phyloP scores from a whole-genome alignment of 352 stramenopile genomes.

The Salisapilia sapeloensis region DNA sequence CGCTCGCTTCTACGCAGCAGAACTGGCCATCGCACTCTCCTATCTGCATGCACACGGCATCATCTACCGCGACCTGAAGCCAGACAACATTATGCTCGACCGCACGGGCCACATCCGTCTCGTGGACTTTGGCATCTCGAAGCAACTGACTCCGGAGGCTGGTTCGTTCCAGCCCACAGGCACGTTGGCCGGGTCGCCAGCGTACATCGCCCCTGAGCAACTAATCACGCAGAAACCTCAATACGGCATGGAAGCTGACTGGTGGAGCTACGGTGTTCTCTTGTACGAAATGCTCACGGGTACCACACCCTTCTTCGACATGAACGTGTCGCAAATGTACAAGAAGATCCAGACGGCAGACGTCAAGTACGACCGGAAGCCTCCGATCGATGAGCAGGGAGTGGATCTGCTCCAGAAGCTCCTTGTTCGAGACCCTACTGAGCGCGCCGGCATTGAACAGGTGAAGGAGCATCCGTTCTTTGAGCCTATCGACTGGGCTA shows the following conservation, averaged over 20 bases:
- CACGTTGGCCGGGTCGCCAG: slow-evolving; percentile 62
- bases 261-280: slow-evolving; percentile 84
- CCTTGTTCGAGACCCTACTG: slow-evolving; percentile 46
- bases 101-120: slow-evolving; percentile 72
- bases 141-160: slow-evolving; percentile 34
- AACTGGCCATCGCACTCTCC: slow-evolving; percentile 71
- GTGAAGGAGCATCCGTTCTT: slow-evolving; percentile 64
- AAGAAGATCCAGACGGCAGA: slow-evolving; percentile 80
- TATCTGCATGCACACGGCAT: slow-evolving; percentile 79
- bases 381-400: slow-evolving; percentile 39
- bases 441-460: slow-evolving; percentile 41
- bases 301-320: slow-evolving; percentile 75
- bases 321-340: slow-evolving; percentile 78
- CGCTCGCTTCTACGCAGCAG: slow-evolving; percentile 72
- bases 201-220: slow-evolving; percentile 77
- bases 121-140: slow-evolving; percentile 84
- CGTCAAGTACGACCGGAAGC: slow-evolving; percentile 60
- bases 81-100: slow-evolving; percentile 83
- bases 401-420: slow-evolving; percentile 65
- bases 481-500: slow-evolving; percentile 39
- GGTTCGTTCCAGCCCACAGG: slow-evolving; percentile 43
- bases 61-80: slow-evolving; percentile 80
- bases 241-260: slow-evolving; percentile 80
- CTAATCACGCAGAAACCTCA: slow-evolving; percentile 67
- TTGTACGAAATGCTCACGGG: slow-evolving; percentile 84